Evolutionary conservation across 768 basidiomycete species (phyloP).

Genomic region (Albatrellus ellisii): DNA sequence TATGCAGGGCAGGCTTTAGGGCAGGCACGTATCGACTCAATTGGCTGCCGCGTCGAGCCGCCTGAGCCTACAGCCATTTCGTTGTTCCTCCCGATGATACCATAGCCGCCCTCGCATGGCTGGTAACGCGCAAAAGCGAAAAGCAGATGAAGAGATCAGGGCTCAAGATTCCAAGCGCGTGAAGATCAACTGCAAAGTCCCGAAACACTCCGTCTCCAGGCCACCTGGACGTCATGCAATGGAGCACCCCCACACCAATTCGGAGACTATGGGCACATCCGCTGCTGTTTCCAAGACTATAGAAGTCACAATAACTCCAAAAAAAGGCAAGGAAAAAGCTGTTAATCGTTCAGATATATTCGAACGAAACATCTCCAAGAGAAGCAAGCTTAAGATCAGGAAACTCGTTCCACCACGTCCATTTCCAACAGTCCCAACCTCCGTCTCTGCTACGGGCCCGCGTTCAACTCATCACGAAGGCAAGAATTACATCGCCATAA

Average conservation of each 20-base stretch:
- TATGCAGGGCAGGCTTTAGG: not conserved
- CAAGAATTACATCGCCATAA: conserved; percentile 69
- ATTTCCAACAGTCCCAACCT: conserved; percentile 59
- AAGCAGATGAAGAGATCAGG: not conserved
- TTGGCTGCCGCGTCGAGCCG: too few species aligned
- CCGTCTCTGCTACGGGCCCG: conserved; percentile 72
- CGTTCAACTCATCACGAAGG: conserved; percentile 69
- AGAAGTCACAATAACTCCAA: not conserved
- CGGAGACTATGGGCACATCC: not conserved
- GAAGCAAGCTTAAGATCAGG: conserved; percentile 28
- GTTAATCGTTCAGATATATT: too few species aligned
- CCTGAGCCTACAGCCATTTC: too few species aligned
- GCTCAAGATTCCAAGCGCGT: too few species aligned
- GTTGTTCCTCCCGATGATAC: too few species aligned
- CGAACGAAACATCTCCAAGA: not conserved
- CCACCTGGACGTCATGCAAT: too few species aligned
- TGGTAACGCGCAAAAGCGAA: not conserved
- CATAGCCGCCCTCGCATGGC: too few species aligned
- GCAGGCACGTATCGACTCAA: too few species aligned
- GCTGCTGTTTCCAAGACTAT: not conserved
- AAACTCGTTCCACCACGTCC: conserved; percentile 67
- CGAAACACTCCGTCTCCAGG: not conserved
- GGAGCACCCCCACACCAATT: not conserved
- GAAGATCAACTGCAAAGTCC: not conserved
- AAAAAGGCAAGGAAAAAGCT: conserved; percentile 7